Percentiles rank a stretch among this genome's conserved stretches.
phyloP scores from a whole-genome alignment of 257 asterid species.

The Lycium ferocissimum region DNA sequence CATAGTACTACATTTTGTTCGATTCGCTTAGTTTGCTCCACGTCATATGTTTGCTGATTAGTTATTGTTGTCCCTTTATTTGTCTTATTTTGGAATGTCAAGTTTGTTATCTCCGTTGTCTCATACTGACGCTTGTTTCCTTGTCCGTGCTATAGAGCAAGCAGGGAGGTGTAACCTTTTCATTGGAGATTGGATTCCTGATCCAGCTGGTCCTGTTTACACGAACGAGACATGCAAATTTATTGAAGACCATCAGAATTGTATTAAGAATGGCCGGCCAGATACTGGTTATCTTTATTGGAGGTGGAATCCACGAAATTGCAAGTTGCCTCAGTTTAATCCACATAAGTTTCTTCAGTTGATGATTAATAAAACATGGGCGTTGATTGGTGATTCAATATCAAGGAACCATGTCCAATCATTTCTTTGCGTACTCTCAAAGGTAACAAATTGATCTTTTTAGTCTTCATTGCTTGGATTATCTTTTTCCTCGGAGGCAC shows the following conservation, averaged over 20 bases:
- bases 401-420: constrained; percentile 83
- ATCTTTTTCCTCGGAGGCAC: background rate
- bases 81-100: constrained; percentile 23
- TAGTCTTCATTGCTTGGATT: background rate
- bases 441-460: constrained; percentile 43
- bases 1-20: constrained; percentile 1
- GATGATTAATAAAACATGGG: constrained; percentile 75
- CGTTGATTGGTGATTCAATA: constrained; percentile 82
- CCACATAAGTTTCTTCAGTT: constrained; percentile 63
- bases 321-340: constrained; percentile 59
- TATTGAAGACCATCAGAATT: constrained; percentile 73
- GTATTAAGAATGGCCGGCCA: constrained; percentile 75
- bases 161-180: constrained; percentile 62
- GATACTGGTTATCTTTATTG: constrained; percentile 76
- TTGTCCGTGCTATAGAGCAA: constrained; percentile 32
- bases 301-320: constrained; percentile 79
- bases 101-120: constrained; percentile 27
- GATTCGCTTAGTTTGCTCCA: background rate
- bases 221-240: constrained; percentile 66
- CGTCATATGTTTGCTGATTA: background rate
- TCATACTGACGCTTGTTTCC: background rate
- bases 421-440: constrained; percentile 71
- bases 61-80: background rate
- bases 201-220: constrained; percentile 66
- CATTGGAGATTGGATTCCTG: constrained; percentile 75